A percentile compares a stretch with the other conserved stretches of the same genome.
Conservation (phyloP, 164 flowering plant genomes). For the Annona cherimola region DNA sequence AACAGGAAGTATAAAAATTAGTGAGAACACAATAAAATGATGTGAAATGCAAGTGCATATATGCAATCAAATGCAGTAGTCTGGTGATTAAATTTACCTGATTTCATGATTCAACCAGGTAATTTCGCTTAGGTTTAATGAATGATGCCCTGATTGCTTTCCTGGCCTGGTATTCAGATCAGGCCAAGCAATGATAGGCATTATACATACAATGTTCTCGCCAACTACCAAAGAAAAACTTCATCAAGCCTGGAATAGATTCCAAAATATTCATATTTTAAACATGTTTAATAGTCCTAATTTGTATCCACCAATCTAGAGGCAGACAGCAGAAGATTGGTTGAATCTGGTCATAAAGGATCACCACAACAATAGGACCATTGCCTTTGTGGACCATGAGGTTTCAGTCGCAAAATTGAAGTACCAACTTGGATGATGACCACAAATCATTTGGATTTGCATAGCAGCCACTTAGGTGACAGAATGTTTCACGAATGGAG, state of each 20-base stretch:
- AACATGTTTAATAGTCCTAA: not conserved
- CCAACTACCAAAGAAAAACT: not conserved
- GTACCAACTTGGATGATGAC: not conserved
- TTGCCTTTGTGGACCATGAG: not conserved
- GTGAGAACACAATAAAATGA: not conserved
- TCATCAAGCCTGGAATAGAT: not conserved
- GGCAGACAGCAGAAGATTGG: not conserved
- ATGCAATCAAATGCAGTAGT: not conserved
- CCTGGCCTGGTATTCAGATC: not conserved
- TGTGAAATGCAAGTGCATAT: not conserved
- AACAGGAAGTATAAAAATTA: not conserved
- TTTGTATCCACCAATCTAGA: not conserved
- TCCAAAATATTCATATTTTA: not conserved
- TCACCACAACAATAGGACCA: not conserved
- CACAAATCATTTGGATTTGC: not conserved
- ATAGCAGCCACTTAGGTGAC: not conserved
- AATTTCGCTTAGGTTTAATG: not conserved
- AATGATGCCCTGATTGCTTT: too few species aligned
- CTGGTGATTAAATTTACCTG: too few species aligned
- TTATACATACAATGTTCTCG: not conserved
- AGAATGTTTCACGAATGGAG: not conserved
- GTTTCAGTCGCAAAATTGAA: not conserved
- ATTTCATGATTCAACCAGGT: not conserved
- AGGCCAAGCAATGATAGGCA: not conserved
- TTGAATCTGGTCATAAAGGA: not conserved